Evolutionary conservation across 2,329 filamentous ascomycete species (phyloP).

Genomic region (Chalara sp.): DNA sequence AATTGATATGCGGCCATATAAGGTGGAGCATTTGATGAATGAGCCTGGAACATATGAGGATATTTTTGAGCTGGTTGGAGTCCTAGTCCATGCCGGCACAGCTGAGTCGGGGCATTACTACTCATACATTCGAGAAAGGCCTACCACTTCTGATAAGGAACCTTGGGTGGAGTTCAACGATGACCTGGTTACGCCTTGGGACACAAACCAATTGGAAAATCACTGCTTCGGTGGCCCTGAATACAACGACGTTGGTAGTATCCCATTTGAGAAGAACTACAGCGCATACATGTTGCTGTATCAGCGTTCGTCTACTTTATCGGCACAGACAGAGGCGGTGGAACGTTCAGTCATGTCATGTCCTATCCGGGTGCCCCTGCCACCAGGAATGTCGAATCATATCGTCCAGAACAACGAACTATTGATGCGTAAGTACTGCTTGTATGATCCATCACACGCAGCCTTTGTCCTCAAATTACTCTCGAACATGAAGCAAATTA

Average conservation of each 20-base stretch:
- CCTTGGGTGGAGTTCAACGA: constrained; percentile 94
- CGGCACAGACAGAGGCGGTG: constrained; percentile 43
- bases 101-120: constrained; percentile 97
- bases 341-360: constrained; percentile 28
- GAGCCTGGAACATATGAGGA: constrained; percentile 56
- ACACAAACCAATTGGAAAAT: constrained; percentile 63
- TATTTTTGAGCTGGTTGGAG: constrained; percentile 86
- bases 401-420: constrained; percentile 68
- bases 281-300: constrained; percentile 99
- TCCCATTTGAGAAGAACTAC: constrained; percentile 60
- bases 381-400: constrained; percentile 42
- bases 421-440: constrained; percentile 68
- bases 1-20: constrained; percentile 87
- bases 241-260: constrained; percentile 39
- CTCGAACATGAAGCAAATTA: constrained; percentile 44
- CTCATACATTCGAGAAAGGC: constrained; percentile 82
- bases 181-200: constrained; percentile 70
- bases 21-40: constrained; percentile 73
- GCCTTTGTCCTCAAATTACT: constrained; percentile 60
- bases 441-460: constrained; percentile 68
- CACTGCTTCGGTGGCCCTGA: constrained; percentile 75
- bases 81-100: constrained; percentile 88
- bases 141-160: constrained; percentile 39
- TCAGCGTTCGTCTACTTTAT: constrained; percentile 66
- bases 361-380: constrained; percentile 40